phyloP scores from a whole-genome alignment of 2,329 filamentous ascomycete genomes.

The Aureobasidium sp. region DNA sequence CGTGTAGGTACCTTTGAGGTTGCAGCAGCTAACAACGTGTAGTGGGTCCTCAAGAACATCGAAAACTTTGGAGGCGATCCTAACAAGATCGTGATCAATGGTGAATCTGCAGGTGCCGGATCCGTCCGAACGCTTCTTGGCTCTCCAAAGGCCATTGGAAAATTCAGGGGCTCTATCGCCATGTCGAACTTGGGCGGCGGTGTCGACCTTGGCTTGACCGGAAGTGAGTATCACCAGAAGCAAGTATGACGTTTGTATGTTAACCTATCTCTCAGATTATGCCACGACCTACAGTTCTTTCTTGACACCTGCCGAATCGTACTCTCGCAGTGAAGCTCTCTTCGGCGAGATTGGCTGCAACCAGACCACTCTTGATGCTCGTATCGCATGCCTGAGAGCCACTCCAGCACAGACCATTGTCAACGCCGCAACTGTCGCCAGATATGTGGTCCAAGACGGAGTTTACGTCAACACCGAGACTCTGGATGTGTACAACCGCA shows the following conservation, averaged over 20 bases:
- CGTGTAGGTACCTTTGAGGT: too few species aligned
- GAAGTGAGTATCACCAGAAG: slow-evolving; percentile 26
- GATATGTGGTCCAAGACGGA: slow-evolving; percentile 52
- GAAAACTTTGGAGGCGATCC: slow-evolving; percentile 41
- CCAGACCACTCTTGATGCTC: slow-evolving; percentile 34
- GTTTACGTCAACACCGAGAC: slow-evolving; percentile 45
- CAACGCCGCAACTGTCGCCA: slow-evolving; percentile 34
- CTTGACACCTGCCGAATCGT: slow-evolving; percentile 47
- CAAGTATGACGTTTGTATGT: background rate
- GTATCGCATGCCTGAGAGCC: slow-evolving; percentile 47
- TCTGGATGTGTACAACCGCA: slow-evolving; percentile 37
- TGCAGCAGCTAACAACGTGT: background rate
- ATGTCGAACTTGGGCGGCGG: slow-evolving; percentile 50
- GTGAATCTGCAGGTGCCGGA: slow-evolving; percentile 46
- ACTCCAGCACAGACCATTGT: slow-evolving; percentile 38
- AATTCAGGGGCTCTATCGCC: slow-evolving; percentile 40
- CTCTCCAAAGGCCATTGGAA: slow-evolving; percentile 39
- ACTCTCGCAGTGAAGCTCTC: slow-evolving; percentile 41
- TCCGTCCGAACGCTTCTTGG: slow-evolving; percentile 48
- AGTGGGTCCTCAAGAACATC: slow-evolving; percentile 42
- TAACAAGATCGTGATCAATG: slow-evolving; percentile 38
- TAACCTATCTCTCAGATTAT: slow-evolving; percentile 27
- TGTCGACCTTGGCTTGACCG: slow-evolving; percentile 45
- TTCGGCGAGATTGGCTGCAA: slow-evolving; percentile 47
- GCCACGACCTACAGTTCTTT: slow-evolving; percentile 52